Evolutionary conservation across 1,284 basidiomycete genomes (phyloP), one percentile per base, ranked within the genome.

Genomic region (Amanita bisporigera): DNA sequence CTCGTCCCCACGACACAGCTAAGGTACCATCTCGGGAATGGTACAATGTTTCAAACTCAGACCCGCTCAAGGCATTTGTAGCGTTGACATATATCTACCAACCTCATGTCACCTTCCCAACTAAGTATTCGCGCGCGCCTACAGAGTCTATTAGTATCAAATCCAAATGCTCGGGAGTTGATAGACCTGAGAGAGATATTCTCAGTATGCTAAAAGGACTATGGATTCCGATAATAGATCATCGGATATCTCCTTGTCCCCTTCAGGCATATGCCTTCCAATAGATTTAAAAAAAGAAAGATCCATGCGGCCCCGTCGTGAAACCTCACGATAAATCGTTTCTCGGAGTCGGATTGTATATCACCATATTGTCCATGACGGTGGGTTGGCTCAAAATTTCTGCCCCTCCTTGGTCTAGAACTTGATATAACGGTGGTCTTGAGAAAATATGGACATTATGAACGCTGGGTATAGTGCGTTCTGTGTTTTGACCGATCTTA

Each of bases 341-440:
- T n/a, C 17, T 41, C 17, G 31, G 45, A 15, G 21, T 76, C 67
- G 69, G 71, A 71, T 67, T 72, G 65, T 68, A 68, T 69, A 61
- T 54, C 58, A 17, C 26, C 57, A 19, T 31, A 58, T 33, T 57
- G 21, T 41, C 63, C 64, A 43, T 31, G 21, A 40, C 64, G 38
- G 36, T 67, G 63, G 60, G 40, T n/a, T 50, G 21, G 12, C 12
- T 17, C 14, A 40, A n/a, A 24, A 36, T 45, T 45, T 43, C 55
- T 38, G 50, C 29, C 55, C 33, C 47, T 29, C 31, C 21, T 40
- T 47, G 9, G 64, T 66, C 40, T 61, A 50, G 61, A 49, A 41
- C 38, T 38, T 63, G 67, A 47, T 69, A 65, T 36, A 71, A 71
- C 50, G 79, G 78, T 6, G 80, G 80, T 43, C 81, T 76, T 50